phyloP scores from a whole-genome alignment of 306 rosid species.

The Rosa persica region DNA sequence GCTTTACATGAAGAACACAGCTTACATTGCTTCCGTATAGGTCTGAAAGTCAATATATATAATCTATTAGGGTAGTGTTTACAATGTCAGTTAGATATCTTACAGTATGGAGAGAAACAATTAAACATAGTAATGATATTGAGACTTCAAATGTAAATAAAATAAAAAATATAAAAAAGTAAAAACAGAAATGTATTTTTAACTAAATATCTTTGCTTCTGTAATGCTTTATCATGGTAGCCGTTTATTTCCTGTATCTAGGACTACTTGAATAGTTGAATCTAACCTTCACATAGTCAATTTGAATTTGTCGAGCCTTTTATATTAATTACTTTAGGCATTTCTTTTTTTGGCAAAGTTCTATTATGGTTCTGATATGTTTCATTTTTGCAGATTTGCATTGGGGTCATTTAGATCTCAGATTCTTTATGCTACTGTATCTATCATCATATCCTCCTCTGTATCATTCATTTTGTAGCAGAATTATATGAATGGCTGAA shows the following conservation, averaged over 20 bases:
- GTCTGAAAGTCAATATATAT: too few species aligned
- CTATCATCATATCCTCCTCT: constrained; percentile 89
- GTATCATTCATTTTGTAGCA: background rate
- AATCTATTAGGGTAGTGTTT: background rate
- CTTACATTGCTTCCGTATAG: too few species aligned
- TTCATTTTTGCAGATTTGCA: constrained; percentile 70
- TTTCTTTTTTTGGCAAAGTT: constrained; percentile 2
- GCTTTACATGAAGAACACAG: too few species aligned
- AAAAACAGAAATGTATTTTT: background rate
- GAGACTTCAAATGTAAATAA: background rate
- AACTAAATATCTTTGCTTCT: background rate
- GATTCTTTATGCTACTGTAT: constrained; percentile 80
- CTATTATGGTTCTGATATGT: constrained; percentile 25
- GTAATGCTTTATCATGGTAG: background rate
- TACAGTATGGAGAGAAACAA: background rate
- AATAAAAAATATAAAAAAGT: background rate
- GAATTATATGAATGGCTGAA: constrained; percentile 12
- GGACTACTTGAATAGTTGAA: background rate
- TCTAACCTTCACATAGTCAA: background rate
- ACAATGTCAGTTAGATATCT: background rate
- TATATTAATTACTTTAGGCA: background rate
- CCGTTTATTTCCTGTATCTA: background rate
- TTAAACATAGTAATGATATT: background rate
- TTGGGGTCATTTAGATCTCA: constrained; percentile 76
- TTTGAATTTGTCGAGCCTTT: constrained; percentile 25